These are phyloP conservation scores for Ophiostoma pallidulum DNA, from an alignment of 2,329 filamentous ascomycete genomes.

Conservation along the genomic window DNA sequence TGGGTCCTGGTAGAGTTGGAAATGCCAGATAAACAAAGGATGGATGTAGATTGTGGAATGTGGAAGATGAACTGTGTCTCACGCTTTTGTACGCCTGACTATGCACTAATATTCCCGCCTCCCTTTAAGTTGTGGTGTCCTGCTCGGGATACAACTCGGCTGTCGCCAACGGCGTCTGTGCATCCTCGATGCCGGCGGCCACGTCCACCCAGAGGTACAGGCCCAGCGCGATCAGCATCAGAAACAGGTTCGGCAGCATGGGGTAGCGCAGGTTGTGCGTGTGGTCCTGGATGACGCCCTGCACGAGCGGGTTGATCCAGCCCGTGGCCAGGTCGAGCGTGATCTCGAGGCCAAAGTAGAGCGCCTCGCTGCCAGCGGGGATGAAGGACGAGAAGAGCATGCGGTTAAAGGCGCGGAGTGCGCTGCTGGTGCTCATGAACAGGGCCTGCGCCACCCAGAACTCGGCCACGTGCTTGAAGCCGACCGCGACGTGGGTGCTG, in stretches of 20 bases:
- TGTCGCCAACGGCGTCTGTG: background rate
- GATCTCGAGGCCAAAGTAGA: conserved; percentile 9
- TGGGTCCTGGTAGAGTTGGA: no score
- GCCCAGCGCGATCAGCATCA: background rate
- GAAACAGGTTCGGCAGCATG: conserved; percentile 8
- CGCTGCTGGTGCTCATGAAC: conserved; percentile 5
- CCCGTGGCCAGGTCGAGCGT: conserved; percentile 6
- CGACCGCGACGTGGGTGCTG: background rate
- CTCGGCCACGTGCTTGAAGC: conserved; percentile 4
- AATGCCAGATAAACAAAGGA: no score
- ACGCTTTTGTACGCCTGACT: no score
- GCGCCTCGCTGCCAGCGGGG: conserved; percentile 2
- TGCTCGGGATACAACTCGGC: no score
- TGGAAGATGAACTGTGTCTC: no score
- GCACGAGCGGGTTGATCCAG: conserved; percentile 8
- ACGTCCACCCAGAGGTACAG: conserved; percentile 7
- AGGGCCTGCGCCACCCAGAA: conserved; percentile 7
- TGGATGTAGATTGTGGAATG: no score
- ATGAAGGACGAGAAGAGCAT: conserved; percentile 6
- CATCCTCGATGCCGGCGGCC: background rate
- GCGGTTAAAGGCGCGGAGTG: conserved; percentile 4
- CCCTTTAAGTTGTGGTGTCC: no score
- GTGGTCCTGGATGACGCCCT: conserved; percentile 6
- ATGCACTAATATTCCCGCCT: no score
- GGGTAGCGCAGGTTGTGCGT: conserved; percentile 9